Evolutionary conservation across 495 filamentous ascomycete genomes (phyloP).

Genomic region (Penicillium atrosanguineum): DNA sequence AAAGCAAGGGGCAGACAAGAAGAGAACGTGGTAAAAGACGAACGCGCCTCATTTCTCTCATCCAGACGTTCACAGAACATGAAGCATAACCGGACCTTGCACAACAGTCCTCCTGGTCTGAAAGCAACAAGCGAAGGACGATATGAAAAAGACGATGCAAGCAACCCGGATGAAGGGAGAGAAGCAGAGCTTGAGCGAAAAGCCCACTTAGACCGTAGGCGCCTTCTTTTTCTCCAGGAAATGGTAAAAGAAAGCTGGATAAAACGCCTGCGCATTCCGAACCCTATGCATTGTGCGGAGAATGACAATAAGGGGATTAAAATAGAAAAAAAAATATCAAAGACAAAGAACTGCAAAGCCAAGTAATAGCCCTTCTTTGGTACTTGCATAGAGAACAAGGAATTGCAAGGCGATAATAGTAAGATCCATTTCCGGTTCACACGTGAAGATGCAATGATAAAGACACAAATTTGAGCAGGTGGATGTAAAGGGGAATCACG

Average conservation of each 20-base stretch:
- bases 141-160: neutral
- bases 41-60: neutral
- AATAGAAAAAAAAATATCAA: neutral
- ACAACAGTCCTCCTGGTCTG: conserved; percentile 2
- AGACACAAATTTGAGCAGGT: conserved; percentile 12
- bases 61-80: neutral
- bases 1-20: conserved; percentile 1
- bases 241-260: neutral
- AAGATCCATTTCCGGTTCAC: conserved; percentile 29
- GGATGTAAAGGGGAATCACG: conserved; percentile 32
- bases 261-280: conserved; percentile 19
- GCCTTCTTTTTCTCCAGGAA: conserved; percentile 7
- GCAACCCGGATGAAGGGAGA: neutral
- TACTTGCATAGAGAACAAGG: conserved; percentile 18
- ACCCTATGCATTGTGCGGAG: conserved; percentile 19
- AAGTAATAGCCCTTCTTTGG: conserved; percentile 16
- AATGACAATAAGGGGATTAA: conserved; percentile 4
- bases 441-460: conserved; percentile 29
- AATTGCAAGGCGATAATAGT: conserved; percentile 23
- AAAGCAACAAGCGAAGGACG: neutral
- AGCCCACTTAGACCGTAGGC: neutral
- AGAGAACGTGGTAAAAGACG: neutral
- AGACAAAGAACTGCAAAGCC: conserved; percentile 4
- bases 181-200: neutral
- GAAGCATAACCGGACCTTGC: conserved; percentile 5